Percentiles rank a stretch among this genome's conserved stretches.
Evolutionary conservation across 176 grass and related monocot species (phyloP).

Genomic region (Oryza punctata): DNA sequence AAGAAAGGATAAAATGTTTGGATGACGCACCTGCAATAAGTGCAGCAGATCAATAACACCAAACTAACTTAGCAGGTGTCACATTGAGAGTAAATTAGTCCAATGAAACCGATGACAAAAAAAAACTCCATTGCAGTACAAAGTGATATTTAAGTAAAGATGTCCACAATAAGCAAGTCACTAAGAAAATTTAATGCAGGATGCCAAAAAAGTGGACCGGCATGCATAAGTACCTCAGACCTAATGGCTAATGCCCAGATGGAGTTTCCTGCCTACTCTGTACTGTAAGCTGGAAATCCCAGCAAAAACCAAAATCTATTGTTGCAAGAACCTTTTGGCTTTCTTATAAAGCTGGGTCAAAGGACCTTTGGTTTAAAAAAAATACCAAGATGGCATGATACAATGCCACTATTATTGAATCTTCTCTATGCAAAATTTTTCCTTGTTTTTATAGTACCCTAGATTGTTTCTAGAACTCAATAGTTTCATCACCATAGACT

Average conservation of each 20-base stretch:
- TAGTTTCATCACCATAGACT: constrained; percentile 1
- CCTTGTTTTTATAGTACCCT: not conserved
- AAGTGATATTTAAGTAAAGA: not conserved
- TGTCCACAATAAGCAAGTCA: constrained; percentile 8
- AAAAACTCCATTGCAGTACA: not conserved
- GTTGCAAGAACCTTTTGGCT: not conserved
- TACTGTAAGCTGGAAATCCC: not conserved
- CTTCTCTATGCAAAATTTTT: not conserved
- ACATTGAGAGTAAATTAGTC: not conserved
- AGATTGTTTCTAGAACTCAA: constrained; percentile 2
- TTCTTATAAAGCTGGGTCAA: not conserved
- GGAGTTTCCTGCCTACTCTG: not conserved
- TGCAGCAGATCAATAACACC: constrained; percentile 8
- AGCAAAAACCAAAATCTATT: not conserved
- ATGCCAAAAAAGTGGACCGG: not conserved
- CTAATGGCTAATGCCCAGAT: not conserved
- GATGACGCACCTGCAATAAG: constrained; percentile 87
- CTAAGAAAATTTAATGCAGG: not conserved
- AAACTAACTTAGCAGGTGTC: constrained; percentile 26
- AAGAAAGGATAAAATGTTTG: constrained; percentile 98
- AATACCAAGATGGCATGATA: not conserved
- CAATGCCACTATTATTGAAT: not conserved
- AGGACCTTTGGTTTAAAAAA: not conserved
- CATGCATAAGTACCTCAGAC: constrained; percentile 9
- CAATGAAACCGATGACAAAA: not conserved